phyloP scores from a whole-genome alignment of 768 basidiomycete species.

The Mycena haematopus region DNA sequence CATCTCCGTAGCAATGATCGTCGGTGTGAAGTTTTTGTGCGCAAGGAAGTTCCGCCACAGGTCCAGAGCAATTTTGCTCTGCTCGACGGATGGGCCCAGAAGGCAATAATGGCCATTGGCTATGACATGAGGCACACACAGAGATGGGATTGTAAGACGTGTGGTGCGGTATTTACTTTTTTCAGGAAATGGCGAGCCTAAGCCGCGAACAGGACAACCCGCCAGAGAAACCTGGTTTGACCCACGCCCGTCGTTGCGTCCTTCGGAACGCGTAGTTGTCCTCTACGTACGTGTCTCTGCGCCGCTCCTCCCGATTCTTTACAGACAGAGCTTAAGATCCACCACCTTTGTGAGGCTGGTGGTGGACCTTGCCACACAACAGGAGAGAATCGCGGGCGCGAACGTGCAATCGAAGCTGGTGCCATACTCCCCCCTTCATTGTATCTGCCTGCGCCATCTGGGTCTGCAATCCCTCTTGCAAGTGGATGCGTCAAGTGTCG shows the following conservation, averaged over 20 bases:
- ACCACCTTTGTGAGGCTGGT: slow-evolving; percentile 25
- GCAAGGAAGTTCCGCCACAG: slow-evolving; percentile 17
- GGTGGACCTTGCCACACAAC: slow-evolving; percentile 22
- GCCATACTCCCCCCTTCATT: background rate
- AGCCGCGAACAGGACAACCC: slow-evolving; percentile 4
- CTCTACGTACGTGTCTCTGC: slow-evolving; percentile 9
- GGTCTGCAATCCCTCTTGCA: slow-evolving; percentile 13
- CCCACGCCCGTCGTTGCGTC: slow-evolving; percentile 18
- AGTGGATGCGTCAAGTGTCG: slow-evolving; percentile 24
- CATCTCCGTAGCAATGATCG: slow-evolving; percentile 2
- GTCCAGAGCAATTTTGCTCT: slow-evolving; percentile 18
- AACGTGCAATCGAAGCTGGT: slow-evolving; percentile 16
- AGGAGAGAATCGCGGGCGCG: slow-evolving; percentile 11
- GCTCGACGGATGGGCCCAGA: slow-evolving; percentile 27
- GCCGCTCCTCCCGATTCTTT: background rate
- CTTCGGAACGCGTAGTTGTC: slow-evolving; percentile 3
- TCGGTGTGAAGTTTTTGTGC: slow-evolving; percentile 22
- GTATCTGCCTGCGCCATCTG: slow-evolving; percentile 3
- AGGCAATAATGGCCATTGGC: slow-evolving; percentile 18
- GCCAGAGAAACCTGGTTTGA: slow-evolving; percentile 24
- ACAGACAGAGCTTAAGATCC: slow-evolving; percentile 8
- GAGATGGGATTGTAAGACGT: slow-evolving; percentile 24
- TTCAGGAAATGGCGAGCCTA: background rate
- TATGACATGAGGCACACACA: slow-evolving; percentile 29
- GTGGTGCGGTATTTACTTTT: slow-evolving; percentile 9